These are phyloP conservation scores for Cladophialophora immunda DNA, from an alignment of 2,329 filamentous ascomycete species.

Conservation along the genomic window DNA sequence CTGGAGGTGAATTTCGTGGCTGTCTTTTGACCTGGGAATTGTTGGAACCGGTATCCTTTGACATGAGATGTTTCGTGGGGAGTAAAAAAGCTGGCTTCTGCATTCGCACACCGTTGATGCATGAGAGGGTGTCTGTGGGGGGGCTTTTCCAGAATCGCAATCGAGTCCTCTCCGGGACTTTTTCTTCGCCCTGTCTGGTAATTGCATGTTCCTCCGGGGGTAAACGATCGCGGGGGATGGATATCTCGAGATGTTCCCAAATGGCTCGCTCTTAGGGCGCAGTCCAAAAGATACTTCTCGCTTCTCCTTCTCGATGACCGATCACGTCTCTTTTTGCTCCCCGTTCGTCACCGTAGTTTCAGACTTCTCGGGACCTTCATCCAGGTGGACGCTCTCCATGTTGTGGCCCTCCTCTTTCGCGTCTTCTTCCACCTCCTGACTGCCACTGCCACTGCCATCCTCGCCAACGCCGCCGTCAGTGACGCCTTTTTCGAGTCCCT, in stretches of 20 bases:
- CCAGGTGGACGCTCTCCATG: background rate
- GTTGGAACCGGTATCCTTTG: background rate
- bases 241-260: background rate
- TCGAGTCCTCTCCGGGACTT: background rate
- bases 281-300: background rate
- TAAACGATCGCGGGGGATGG: background rate
- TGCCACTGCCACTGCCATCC: background rate
- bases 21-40: background rate
- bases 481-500: conserved; percentile 35
- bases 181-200: background rate
- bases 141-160: background rate
- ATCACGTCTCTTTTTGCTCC: conserved; percentile 19
- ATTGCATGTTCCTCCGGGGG: background rate
- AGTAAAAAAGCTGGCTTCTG: background rate
- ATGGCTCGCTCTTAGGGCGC: too few relatives aligned
- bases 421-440: background rate
- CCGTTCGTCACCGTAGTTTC: background rate
- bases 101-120: conserved; percentile 1
- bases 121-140: conserved; percentile 2
- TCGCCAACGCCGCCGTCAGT: conserved; percentile 15
- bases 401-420: conserved; percentile 17
- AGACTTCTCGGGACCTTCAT: conserved; percentile 7
- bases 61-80: background rate
- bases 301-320: background rate
- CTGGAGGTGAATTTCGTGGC: background rate